Evolutionary conservation across 2,329 filamentous ascomycete species (phyloP), one percentile per base, ranked within the genome.

Genomic region (Aureobasidium sp.): DNA sequence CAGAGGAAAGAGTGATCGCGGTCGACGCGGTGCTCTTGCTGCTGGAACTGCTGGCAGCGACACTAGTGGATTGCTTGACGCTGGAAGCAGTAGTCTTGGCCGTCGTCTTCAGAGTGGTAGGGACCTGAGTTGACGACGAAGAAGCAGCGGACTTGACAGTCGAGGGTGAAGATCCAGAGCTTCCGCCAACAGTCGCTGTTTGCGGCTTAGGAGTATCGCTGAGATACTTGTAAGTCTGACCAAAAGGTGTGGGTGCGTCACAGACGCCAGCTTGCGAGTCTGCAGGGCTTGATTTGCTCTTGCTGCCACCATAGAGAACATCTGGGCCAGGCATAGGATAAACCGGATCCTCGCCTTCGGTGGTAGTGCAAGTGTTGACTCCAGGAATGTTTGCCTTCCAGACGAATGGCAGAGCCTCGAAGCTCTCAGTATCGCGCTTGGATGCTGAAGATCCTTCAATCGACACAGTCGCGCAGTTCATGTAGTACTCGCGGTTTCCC

Each of bases 401-500:
- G 12, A 80, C 68, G 42, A 74, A 71, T 2, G 78, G 77, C 7
- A 79, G 70, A 29, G 57, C 44, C 34, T 60, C 45, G 17, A 60
- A 60, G 12, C 27, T 60, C 1, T 47, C 39, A 5, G 57, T 49
- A 14, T 60, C 57, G 45, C 45, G 44, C 64, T 27, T 62, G 25
- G 51, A 48, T 11, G 48, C 48, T 12, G 55, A 56, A 12, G 64
- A 55, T 7, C 44, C 37, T 29, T 59, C 70, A 39, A 91, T 85
- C 65, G 82, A 84, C 68, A 92, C 82, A 57, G 83, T 79, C 8
- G 89, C 89, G 70, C 90, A 94, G 76, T 91, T 90, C 87, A 91
- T 91, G 81, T 94, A 94, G 83, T 89, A 89, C 73, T 93, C 89
- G 52, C 89, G 82, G 76, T 91, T 91, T 29, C 89, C 89, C 12